Base-by-base conservation (phyloP, 768 basidiomycete species). In the Imleria badia region DNA sequence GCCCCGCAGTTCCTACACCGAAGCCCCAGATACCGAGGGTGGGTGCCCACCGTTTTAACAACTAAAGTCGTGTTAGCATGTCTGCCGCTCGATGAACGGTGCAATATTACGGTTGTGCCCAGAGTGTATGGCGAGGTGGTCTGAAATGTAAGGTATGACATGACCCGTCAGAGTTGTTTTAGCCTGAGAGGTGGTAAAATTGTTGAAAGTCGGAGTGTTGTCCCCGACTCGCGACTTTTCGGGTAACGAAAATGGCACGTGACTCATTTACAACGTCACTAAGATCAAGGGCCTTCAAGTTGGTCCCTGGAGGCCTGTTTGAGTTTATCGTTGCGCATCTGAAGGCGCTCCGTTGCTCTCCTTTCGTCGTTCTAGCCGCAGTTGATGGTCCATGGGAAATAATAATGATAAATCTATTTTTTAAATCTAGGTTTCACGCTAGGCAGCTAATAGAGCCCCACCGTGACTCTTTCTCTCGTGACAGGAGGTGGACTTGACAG, bases 11-110 rank as follows among this genome's bases (percentile, higher is more conserved):
- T 49, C 91, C 89, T 60, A 75, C 79, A 59, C 87, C 85, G 50
- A 78, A 72, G 52, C 88, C 87, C 91, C 91, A 93, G 41, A 89
- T 68, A 26, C 81, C 79, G 51, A 87, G 71, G 55, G 77, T 81
- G 5, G 81, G 71, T 22, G 73, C 70, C 90, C 89, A 91, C 40
- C 75, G 80, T 71, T 74, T 82, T 17, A 76, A 66, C 30, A 69
- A 71, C 85, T 86, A 52, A 31, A 12, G 26, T 10, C 6, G 22
- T 3, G 19, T 58, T 19, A 49, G 44, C 17, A 26, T 9, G 9
- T 33, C 9, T 17, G 9, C 13, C 15, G 8, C 34, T 39, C 8
- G 35, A 51, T 35, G 17, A 26, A 55, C 12, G 26, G 8, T 23
- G n/a, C 22, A 52, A 45, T 62, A 77, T 53, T 59, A 82, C 81